Evolutionary conservation across 2,329 filamentous ascomycete species (phyloP), one percentile per base, ranked within the genome.

Genomic region (Colletotrichum tamarilloi): DNA sequence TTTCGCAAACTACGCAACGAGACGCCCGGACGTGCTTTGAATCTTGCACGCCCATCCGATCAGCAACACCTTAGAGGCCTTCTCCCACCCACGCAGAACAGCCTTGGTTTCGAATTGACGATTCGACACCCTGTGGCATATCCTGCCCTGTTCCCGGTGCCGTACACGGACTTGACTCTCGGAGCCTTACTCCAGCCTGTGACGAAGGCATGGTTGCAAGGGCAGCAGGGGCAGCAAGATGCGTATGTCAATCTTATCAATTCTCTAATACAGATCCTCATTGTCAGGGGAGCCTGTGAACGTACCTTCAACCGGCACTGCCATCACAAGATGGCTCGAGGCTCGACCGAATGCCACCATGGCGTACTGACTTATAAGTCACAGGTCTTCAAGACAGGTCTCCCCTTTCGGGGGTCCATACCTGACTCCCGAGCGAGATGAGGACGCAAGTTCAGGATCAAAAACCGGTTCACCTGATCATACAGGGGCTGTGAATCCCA

Each of bases 51-150:
- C 0, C 60, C 59, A 2, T 70, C 55, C n/a, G 59, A 68, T 22
- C 38, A 57, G 9, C 6, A 24, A 1, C 14, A 58, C 6, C 7
- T 53, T 14, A 57, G 16, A 49, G 52, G 22, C 8, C 19, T 65
- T n/a, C 30, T 70, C 12, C 70, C 60, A 35, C 70, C 66, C 11
- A 59, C 53, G 5, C 59, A 58, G 14, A 73, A 70, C 28, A 65
- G 30, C 24, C 5, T 73, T 12, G 32, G 58, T 38, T 73, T 64
- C 28, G 66, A 70, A 5, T 55, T 73, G 35, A 46, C n/a, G 0
- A 19, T 73, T 7, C 70, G 59, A 1, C 53, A 65, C 49, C 4
- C 67, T 1, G 35, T 72, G 5, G 65, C 66, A 1, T 72, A 72
- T 5, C 69, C 69, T 1, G 32, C 53, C 0, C 26, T 72, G 42